Evolutionary conservation across 345 rosid genomes (phyloP).

Genomic region (Hirschfeldia incana): DNA sequence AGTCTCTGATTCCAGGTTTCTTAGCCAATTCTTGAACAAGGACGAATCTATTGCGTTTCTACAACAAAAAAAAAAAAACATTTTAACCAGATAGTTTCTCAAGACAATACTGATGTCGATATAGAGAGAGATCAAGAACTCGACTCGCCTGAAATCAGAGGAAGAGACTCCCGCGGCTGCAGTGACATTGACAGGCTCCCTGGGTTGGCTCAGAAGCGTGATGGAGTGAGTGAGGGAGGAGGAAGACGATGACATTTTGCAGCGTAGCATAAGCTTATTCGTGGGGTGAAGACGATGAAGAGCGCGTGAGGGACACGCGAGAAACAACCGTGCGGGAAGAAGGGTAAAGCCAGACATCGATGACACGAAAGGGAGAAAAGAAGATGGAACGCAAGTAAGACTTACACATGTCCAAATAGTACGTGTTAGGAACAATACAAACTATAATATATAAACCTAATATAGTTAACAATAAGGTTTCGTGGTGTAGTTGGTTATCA

Average conservation of each 20-base stretch:
- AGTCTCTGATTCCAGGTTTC: slow-evolving; percentile 65
- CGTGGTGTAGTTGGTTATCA: slow-evolving; percentile 99
- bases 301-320: slow-evolving; percentile 36
- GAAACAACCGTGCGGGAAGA: slow-evolving; percentile 17
- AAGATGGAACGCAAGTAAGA: background rate
- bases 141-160: slow-evolving; percentile 60
- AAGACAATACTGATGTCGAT: background rate
- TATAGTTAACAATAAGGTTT: slow-evolving; percentile 44
- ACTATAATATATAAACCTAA: too few relatives aligned
- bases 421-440: background rate
- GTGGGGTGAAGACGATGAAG: slow-evolving; percentile 24
- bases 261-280: slow-evolving; percentile 1
- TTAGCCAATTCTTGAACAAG: slow-evolving; percentile 79
- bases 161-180: slow-evolving; percentile 71
- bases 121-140: background rate
- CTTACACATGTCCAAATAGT: background rate
- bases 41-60: slow-evolving; percentile 76
- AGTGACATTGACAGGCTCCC: slow-evolving; percentile 54
- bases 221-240: slow-evolving; percentile 47
- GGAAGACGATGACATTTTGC: slow-evolving; percentile 49
- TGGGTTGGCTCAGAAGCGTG: slow-evolving; percentile 54
- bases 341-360: slow-evolving; percentile 18
- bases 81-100: background rate
- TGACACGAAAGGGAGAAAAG: background rate
- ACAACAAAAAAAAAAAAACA: background rate